phyloP scores from a whole-genome alignment of 768 basidiomycete genomes.

The Amanita muscaria region DNA sequence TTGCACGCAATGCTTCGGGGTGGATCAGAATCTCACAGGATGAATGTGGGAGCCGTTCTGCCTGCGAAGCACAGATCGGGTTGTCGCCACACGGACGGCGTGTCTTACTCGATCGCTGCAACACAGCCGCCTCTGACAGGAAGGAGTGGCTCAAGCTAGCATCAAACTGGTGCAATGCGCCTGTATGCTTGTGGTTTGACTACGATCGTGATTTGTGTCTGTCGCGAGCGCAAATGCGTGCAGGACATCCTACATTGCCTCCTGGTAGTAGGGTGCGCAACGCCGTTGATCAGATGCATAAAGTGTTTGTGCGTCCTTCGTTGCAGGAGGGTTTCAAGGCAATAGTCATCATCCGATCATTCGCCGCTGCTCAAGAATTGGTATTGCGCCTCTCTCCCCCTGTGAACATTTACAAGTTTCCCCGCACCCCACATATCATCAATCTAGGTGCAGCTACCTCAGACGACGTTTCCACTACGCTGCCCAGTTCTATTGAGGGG shows the following conservation, averaged over 20 bases:
- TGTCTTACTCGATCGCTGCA: slow-evolving; percentile 51
- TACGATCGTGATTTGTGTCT: slow-evolving; percentile 40
- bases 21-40: slow-evolving; percentile 50
- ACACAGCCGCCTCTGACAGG: slow-evolving; percentile 38
- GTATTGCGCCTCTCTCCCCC: slow-evolving; percentile 35
- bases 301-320: slow-evolving; percentile 33
- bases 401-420: slow-evolving; percentile 43
- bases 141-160: slow-evolving; percentile 43
- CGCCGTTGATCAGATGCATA: slow-evolving; percentile 47
- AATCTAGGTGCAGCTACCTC: slow-evolving; percentile 46
- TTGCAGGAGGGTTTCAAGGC: slow-evolving; percentile 47
- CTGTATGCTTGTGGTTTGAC: slow-evolving; percentile 50
- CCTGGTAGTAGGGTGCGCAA: slow-evolving; percentile 46
- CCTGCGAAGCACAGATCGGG: slow-evolving; percentile 45
- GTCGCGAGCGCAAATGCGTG: slow-evolving; percentile 45
- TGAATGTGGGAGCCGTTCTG: slow-evolving; percentile 38
- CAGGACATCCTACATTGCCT: slow-evolving; percentile 51
- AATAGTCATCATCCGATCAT: slow-evolving; percentile 38
- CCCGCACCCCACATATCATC: slow-evolving; percentile 51
- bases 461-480: slow-evolving; percentile 36
- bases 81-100: slow-evolving; percentile 23
- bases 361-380: slow-evolving; percentile 41
- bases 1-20: slow-evolving; percentile 31
- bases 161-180: slow-evolving; percentile 33
- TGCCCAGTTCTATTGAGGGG: slow-evolving; percentile 9